Conservation (phyloP, 2,329 filamentous ascomycete species). For the Immersiporthe knoxdaviesiana region DNA sequence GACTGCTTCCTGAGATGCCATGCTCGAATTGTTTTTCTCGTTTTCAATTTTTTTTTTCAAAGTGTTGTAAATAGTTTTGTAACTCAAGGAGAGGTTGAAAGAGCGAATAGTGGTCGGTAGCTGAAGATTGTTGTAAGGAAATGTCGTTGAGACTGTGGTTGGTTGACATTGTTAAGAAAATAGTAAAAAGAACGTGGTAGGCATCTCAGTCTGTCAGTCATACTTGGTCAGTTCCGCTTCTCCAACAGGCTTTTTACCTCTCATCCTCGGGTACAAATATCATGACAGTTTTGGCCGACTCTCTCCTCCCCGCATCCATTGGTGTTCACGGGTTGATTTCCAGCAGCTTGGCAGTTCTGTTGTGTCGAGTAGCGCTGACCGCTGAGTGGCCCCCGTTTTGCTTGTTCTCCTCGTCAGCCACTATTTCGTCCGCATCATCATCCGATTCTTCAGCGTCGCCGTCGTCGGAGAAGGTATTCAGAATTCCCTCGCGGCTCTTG, state of each 20-base stretch:
- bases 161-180: conserved; percentile 16
- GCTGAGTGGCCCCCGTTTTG: conserved; percentile 61
- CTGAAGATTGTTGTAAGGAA: conserved; percentile 25
- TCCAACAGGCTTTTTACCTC: conserved; percentile 11
- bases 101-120: conserved; percentile 39
- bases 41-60: conserved; percentile 27
- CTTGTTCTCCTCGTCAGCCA: conserved; percentile 39
- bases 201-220: conserved; percentile 27
- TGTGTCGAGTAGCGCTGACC: conserved; percentile 71
- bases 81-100: conserved; percentile 30
- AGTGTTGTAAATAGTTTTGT: conserved; percentile 17
- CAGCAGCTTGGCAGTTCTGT: conserved; percentile 75
- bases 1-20: conserved; percentile 25
- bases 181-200: conserved; percentile 26
- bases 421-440: conserved; percentile 30
- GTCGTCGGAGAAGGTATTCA: conserved; percentile 48
- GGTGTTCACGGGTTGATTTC: conserved; percentile 65
- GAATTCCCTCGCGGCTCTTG: conserved; percentile 56
- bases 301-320: conserved; percentile 50
- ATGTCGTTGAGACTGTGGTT: conserved; percentile 30
- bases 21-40: conserved; percentile 13
- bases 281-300: conserved; percentile 26
- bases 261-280: conserved; percentile 17
- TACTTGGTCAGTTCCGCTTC: conserved; percentile 16
- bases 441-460: conserved; percentile 34